Conservation (phyloP, 441 rosid species). For the Adansonia rubrostipa region DNA sequence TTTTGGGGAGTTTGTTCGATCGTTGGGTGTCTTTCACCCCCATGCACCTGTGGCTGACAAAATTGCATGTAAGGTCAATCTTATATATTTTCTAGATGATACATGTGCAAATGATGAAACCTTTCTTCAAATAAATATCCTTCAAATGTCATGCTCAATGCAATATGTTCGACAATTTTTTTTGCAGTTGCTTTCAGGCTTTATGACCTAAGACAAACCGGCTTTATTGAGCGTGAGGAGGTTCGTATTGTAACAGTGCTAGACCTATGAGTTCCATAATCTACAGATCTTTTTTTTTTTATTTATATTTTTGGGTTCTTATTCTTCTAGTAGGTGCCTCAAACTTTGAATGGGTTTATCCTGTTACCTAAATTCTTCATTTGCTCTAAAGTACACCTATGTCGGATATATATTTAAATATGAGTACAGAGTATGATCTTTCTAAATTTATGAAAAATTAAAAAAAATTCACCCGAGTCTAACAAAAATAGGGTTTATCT, state of each 20-base stretch:
- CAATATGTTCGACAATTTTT: constrained; percentile 17
- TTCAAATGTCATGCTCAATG: neutral
- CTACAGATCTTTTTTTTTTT: neutral
- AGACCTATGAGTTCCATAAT: neutral
- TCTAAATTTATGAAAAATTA: no score
- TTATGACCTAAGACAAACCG: constrained; percentile 81
- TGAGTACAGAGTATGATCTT: no score
- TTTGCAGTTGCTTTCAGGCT: constrained; percentile 81
- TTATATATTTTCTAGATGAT: neutral
- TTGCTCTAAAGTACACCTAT: no score
- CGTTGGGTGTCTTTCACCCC: constrained; percentile 78
- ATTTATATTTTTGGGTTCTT: neutral
- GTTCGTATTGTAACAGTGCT: constrained; percentile 40
- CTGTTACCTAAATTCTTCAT: no score
- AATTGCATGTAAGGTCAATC: constrained; percentile 55
- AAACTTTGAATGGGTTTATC: neutral
- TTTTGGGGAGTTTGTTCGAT: constrained; percentile 86
- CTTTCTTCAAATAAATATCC: neutral
- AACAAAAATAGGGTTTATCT: neutral
- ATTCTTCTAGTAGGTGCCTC: neutral
- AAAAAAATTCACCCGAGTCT: no score
- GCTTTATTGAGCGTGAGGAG: constrained; percentile 86
- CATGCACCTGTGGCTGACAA: constrained; percentile 64
- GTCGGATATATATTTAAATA: no score
- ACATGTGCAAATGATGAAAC: neutral